Conservation (phyloP, 495 filamentous ascomycete species). For the Neurospora sp. region DNA sequence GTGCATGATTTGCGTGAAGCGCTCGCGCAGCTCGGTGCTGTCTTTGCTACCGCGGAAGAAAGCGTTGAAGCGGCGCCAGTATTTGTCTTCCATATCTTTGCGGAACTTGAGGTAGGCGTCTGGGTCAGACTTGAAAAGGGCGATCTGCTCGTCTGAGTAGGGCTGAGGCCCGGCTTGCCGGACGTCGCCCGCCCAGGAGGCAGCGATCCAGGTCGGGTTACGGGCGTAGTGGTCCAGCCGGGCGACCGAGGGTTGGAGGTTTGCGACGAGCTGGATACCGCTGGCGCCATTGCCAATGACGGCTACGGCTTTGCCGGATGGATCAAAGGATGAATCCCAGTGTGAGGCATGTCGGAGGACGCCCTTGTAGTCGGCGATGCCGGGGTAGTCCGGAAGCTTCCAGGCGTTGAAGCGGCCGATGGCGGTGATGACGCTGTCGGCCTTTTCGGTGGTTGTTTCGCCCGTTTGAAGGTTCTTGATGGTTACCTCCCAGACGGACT, state of each 20-base stretch:
- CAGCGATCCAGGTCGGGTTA: constrained; percentile 60
- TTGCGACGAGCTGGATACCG: constrained; percentile 49
- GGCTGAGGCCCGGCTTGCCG: constrained; percentile 36
- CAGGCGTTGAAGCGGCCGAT: constrained; percentile 47
- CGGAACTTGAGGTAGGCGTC: constrained; percentile 31
- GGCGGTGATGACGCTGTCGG: constrained; percentile 45
- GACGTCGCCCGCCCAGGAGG: constrained; percentile 33
- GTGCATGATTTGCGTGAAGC: constrained; percentile 43
- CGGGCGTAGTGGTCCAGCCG: constrained; percentile 56
- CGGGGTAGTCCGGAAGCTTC: constrained; percentile 47
- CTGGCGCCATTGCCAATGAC: constrained; percentile 52
- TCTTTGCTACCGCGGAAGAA: constrained; percentile 45
- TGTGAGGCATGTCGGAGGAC: constrained; percentile 41
- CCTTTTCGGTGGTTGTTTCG: constrained; percentile 22
- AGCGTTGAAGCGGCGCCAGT: constrained; percentile 45
- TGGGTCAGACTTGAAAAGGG: constrained; percentile 33
- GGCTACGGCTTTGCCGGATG: constrained; percentile 35
- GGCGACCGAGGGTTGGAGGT: constrained; percentile 41
- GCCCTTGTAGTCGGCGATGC: constrained; percentile 46
- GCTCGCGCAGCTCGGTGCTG: constrained; percentile 38
- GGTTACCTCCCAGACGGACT: constrained; percentile 42
- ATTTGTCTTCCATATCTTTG: constrained; percentile 44
- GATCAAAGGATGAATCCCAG: constrained; percentile 45
- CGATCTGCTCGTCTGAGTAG: constrained; percentile 38
- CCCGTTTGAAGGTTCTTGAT: constrained; percentile 21